These are phyloP conservation scores for Vigna nakashimae DNA, from an alignment of 306 rosid species.

Conservation along the genomic window DNA sequence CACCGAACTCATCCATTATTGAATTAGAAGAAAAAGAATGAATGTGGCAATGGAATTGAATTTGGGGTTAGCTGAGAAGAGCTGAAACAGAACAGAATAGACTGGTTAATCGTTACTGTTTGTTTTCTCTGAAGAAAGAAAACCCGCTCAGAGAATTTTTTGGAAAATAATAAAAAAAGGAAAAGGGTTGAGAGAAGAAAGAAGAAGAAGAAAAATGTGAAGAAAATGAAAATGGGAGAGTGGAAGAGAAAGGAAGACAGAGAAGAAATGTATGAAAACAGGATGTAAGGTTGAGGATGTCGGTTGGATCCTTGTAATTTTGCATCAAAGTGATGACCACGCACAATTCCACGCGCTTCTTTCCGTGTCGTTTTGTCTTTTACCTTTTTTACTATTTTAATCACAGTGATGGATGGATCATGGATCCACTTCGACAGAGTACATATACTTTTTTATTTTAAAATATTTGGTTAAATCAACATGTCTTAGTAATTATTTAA, in stretches of 20 bases:
- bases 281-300: conserved; percentile 12
- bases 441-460: too few species aligned
- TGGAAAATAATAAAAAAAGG: background rate
- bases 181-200: background rate
- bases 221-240: conserved; percentile 24
- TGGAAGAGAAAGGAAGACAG: conserved; percentile 40
- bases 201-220: background rate
- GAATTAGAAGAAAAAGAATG: background rate
- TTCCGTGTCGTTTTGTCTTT: background rate
- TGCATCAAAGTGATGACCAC: conserved; percentile 1
- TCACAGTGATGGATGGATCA: too few species aligned
- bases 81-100: background rate
- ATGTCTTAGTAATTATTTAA: too few species aligned
- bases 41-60: background rate
- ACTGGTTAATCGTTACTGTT: background rate
- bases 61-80: conserved; percentile 20
- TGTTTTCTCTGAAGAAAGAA: background rate
- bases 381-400: background rate
- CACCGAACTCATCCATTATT: conserved; percentile 92
- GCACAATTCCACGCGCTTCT: conserved; percentile 34
- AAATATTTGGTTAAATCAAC: too few species aligned
- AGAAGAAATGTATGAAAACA: conserved; percentile 26
- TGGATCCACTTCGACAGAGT: too few species aligned
- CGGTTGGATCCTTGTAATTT: conserved; percentile 17
- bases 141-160: background rate